Percentiles rank a stretch among this genome's conserved stretches.
phyloP scores from a whole-genome alignment of 2,329 filamentous ascomycete species.

The Aureobasidium namibiae region DNA sequence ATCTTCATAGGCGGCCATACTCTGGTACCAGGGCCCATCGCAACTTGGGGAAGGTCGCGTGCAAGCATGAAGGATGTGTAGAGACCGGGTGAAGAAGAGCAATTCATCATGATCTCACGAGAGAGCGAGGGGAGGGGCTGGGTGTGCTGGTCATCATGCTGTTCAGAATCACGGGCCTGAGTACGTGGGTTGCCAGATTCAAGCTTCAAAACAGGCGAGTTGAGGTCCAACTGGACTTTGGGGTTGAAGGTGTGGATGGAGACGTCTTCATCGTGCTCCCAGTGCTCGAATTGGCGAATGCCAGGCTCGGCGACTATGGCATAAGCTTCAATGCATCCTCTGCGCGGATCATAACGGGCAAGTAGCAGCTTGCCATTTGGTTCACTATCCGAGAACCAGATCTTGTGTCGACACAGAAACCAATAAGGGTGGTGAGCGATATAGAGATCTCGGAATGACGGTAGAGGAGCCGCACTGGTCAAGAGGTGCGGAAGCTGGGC shows the following conservation, averaged over 20 bases:
- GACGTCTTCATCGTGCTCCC: constrained; percentile 57
- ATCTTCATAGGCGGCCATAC: constrained; percentile 71
- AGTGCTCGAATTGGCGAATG: constrained; percentile 49
- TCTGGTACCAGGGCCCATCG: constrained; percentile 28
- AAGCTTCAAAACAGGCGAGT: constrained; percentile 55
- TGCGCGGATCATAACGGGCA: constrained; percentile 63
- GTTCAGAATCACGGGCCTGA: constrained; percentile 14
- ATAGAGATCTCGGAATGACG: constrained; percentile 64
- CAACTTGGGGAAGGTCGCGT: constrained; percentile 38
- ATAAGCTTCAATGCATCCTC: constrained; percentile 73
- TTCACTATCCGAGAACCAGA: constrained; percentile 77
- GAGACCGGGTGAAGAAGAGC: constrained; percentile 35
- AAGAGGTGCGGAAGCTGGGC: constrained; percentile 55
- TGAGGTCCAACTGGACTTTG: constrained; percentile 60
- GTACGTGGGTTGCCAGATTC: constrained; percentile 23
- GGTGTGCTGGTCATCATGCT: constrained; percentile 16
- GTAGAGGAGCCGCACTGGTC: constrained; percentile 47
- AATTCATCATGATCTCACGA: constrained; percentile 46
- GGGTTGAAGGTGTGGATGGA: constrained; percentile 68
- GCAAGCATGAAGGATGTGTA: constrained; percentile 63
- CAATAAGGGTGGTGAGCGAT: constrained; percentile 68
- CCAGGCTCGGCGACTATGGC: constrained; percentile 60
- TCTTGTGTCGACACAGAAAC: constrained; percentile 71
- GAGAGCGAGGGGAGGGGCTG: constrained; percentile 16
- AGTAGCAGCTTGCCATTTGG: constrained; percentile 68